Conservation (phyloP, 768 basidiomycete species). For the Obba rivulosa region DNA sequence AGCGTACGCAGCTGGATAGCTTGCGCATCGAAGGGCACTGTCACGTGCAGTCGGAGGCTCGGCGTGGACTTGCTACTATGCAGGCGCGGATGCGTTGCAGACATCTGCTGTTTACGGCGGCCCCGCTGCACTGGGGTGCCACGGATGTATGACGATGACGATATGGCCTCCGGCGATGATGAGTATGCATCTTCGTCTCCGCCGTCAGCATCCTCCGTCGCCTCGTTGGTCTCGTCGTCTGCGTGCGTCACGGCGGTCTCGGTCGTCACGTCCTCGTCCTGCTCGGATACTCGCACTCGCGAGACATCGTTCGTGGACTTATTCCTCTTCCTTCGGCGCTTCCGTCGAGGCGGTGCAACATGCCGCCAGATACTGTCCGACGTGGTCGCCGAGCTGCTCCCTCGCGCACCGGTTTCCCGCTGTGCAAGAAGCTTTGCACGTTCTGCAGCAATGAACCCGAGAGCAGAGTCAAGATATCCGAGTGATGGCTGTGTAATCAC, state of each 20-base stretch:
- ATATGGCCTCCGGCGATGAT: constrained; percentile 21
- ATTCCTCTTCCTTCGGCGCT: constrained; percentile 27
- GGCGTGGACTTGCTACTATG: constrained; percentile 46
- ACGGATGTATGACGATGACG: constrained; percentile 23
- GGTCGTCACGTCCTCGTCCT: constrained; percentile 5
- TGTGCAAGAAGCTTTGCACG: constrained; percentile 51
- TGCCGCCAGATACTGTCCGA: constrained; percentile 35
- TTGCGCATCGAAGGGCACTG: constrained; percentile 40
- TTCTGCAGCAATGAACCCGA: constrained; percentile 73
- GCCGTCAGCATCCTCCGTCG: constrained; percentile 8
- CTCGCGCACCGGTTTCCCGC: constrained; percentile 14
- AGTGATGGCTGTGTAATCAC: constrained; percentile 51
- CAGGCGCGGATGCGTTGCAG: constrained; percentile 23
- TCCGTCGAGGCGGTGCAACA: constrained; percentile 35
- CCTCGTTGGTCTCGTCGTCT: constrained; percentile 14
- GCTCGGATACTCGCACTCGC: constrained; percentile 7
- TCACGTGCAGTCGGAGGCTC: constrained; percentile 31
- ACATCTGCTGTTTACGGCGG: background rate
- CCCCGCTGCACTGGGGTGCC: constrained; percentile 6
- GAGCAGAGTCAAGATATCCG: constrained; percentile 66
- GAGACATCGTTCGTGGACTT: constrained; percentile 17
- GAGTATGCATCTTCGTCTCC: constrained; percentile 20
- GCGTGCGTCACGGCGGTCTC: constrained; percentile 8
- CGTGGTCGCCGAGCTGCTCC: constrained; percentile 22
- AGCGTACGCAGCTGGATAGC: constrained; percentile 48